Evolutionary conservation across 768 basidiomycete species (phyloP), one percentile per base, ranked within the genome.

Genomic region (Amanita subjunquillea): DNA sequence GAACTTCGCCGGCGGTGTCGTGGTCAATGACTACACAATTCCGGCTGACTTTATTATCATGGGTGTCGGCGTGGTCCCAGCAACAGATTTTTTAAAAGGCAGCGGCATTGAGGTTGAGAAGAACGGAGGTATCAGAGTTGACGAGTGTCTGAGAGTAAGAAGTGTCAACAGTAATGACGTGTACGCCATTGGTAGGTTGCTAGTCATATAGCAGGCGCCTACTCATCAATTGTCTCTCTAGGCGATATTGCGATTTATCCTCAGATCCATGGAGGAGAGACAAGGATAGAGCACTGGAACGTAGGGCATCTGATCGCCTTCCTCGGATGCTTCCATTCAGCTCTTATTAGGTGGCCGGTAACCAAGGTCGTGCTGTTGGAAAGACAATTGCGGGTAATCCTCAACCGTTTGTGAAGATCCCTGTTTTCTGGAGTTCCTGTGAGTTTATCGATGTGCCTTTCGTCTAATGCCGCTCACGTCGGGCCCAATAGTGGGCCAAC

Each of bases 381-480:
- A 79, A 80, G 63, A 83, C 77, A 7, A 90, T 95, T 57, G 74
- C 84, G 50, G 83, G 73, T 45, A 74, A 67, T 53, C 71, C 70
- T 30, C 77, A 81, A 56, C 79, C 83, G n/a, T 91, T 85, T 66
- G 73, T 73, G 44, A 92, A 91, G 68, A 70, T 88, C 9, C 90
- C 91, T 0, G 69, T 91, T 36, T 94, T 94, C 71, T 94, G 92
- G 92, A 90, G 87, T 62, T 87, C 89, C 20, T 86, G 86, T 87
- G 61, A 51, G 85, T 77, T 7, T 3, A 49, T 5, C 38, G 7
- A 44, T 8, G 9, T 4, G 22, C 38, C 36, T 53, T 42, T 3
- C 3, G 32, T 23, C 48, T 36, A 36, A 32, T 20, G 13, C 13
- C 34, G n/a, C 27, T 51, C 27, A n/a, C 25, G 48, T 17, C 29